Percentiles rank a stretch among this genome's conserved stretches.
Conservation (phyloP, 768 basidiomycete genomes). For the Leccinum truebloodii region DNA sequence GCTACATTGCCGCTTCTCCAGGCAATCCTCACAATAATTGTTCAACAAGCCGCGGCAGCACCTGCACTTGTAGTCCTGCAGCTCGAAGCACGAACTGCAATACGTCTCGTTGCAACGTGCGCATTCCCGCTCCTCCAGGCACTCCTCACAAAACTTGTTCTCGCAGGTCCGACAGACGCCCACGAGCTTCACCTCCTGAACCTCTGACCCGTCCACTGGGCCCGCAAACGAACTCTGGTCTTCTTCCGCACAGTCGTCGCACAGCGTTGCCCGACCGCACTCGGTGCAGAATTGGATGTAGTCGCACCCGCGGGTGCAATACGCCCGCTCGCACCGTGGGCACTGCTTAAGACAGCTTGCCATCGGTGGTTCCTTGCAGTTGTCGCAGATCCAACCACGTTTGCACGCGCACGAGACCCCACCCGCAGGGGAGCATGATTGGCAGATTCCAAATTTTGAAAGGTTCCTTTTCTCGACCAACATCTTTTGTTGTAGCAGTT, state of each 20-base stretch:
- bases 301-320: conserved; percentile 19
- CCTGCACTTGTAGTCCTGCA: no score
- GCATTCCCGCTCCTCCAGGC: no score
- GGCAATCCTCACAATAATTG: no score
- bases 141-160: no score
- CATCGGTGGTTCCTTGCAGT: conserved; percentile 16
- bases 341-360: conserved; percentile 17
- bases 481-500: conserved; percentile 14
- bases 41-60: no score
- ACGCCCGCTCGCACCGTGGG: conserved; percentile 18
- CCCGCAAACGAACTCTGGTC: background rate
- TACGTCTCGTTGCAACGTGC: no score
- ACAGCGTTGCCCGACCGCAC: conserved; percentile 23
- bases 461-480: conserved; percentile 16
- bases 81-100: no score
- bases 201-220: no score
- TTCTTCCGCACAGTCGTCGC: background rate
- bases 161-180: no score
- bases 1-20: no score
- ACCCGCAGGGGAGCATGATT: conserved; percentile 18
- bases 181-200: no score
- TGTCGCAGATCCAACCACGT: conserved; percentile 24
- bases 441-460: conserved; percentile 12
- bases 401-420: conserved; percentile 25
- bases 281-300: conserved; percentile 25